These are phyloP conservation scores for Aureobasidium sp. DNA, from an alignment of 2,329 filamentous ascomycete species.

Conservation along the genomic window DNA sequence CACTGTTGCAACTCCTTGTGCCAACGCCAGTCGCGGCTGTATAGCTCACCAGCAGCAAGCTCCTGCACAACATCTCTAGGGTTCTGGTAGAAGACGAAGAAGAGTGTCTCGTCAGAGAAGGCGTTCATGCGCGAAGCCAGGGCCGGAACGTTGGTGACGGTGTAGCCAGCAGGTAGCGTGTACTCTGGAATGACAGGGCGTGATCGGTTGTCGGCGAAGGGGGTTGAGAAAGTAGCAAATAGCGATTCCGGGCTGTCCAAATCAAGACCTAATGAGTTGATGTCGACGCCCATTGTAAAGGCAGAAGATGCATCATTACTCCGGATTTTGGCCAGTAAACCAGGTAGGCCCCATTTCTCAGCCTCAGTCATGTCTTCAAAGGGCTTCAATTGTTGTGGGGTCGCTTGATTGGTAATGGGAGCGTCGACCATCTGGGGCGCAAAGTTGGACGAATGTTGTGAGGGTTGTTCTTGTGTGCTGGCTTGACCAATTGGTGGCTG, in stretches of 20 bases:
- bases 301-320: slow-evolving; percentile 35
- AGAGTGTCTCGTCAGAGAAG: slow-evolving; percentile 51
- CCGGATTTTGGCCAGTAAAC: slow-evolving; percentile 51
- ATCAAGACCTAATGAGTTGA: slow-evolving; percentile 57
- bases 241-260: slow-evolving; percentile 48
- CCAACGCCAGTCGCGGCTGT: slow-evolving; percentile 47
- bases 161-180: slow-evolving; percentile 56
- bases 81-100: slow-evolving; percentile 64
- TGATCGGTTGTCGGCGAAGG: slow-evolving; percentile 52
- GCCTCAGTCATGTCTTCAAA: slow-evolving; percentile 50
- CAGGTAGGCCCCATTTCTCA: slow-evolving; percentile 54
- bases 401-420: slow-evolving; percentile 13
- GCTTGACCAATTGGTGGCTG: slow-evolving; percentile 6
- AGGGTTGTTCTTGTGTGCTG: slow-evolving; percentile 15
- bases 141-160: slow-evolving; percentile 58
- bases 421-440: slow-evolving; percentile 14
- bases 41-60: slow-evolving; percentile 55
- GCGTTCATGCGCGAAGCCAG: slow-evolving; percentile 36
- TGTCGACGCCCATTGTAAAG: slow-evolving; percentile 56
- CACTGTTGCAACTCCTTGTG: slow-evolving; percentile 48
- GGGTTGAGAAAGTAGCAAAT: slow-evolving; percentile 56
- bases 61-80: slow-evolving; percentile 60
- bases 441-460: slow-evolving; percentile 15
- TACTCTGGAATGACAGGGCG: slow-evolving; percentile 58
- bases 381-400: slow-evolving; percentile 12